Conservation (phyloP, 139 green algal genomes). For the Chlamydomonas eustigma region DNA sequence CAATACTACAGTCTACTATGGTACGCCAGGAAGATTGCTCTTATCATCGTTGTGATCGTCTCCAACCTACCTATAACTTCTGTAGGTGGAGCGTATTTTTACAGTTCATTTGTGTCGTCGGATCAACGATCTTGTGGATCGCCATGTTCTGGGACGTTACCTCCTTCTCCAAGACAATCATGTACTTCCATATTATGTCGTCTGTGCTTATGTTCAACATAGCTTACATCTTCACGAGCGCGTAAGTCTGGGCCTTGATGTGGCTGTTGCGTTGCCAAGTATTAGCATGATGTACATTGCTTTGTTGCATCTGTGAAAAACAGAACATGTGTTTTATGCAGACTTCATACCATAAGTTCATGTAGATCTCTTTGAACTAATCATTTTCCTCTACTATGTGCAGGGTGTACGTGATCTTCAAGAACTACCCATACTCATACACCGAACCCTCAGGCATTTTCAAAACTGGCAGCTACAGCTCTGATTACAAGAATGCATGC, state of each 20-base stretch:
- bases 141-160: not conserved
- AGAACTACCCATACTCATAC: no score
- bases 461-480: not conserved
- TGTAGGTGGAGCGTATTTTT: not conserved
- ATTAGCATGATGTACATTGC: no score
- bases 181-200: not conserved
- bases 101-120: not conserved
- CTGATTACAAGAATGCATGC: not conserved
- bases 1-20: not conserved
- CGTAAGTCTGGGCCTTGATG: no score
- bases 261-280: no score
- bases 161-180: not conserved
- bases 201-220: not conserved
- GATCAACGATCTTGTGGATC: not conserved
- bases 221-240: not conserved
- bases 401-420: not conserved
- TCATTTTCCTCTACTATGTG: no score
- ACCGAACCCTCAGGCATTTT: no score
- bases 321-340: no score
- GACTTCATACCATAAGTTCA: no score
- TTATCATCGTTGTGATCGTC: not conserved
- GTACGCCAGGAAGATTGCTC: no score
- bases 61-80: not conserved
- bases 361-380: no score
- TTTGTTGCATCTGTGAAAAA: no score